Base-by-base conservation (phyloP, 768 basidiomycete genomes). In the Clitopilus hobsonii region DNA sequence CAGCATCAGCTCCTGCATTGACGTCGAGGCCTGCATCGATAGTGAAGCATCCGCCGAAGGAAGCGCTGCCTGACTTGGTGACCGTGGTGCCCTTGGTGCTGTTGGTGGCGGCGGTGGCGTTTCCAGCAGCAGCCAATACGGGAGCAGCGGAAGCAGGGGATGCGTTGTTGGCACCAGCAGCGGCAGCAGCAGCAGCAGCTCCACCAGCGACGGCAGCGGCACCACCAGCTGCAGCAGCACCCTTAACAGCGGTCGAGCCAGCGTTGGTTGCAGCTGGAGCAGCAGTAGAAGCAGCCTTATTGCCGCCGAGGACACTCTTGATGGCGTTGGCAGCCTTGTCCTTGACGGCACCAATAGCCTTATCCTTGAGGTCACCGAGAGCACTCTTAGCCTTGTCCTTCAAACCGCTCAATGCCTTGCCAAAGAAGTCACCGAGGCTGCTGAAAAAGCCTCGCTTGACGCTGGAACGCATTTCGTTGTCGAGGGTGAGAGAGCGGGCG, bases 1-100 rank as follows among this genome's bases (percentile, higher is more conserved):
- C 55, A 5, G 65, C 74, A 32, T 69, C 60, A 3, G 75, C 77
- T 1, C 74, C 74, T 18, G 70, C 73, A 55, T 71, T 74, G 29
- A 75, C 72, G 45, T 65, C 64, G 25, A 79, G 53, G 0, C 60
- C 70, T 0, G 71, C 71, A 26, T 60, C 60, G 18, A 73, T 61
- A 13, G 66, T 65, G 38, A 72, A 61, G 57, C 70, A 75, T 0
- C 74, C 73, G 13, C 63, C 65, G 23, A 73, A 69, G 45, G 57
- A 61, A 13, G 55, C 51, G 48, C 55, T 57, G 26, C 63, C 54
- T 20, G 54, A 56, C 28, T 24, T 52, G 30, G 38, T 23, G n/a
- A 54, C 52, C 18, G 22, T 53, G 22, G 54, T 24, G 1, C 24
- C 38, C n/a, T 60, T 56, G 14, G 53, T 53, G 29, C 38, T 28